Evolutionary conservation across 1,139 yeast species (phyloP), one percentile per base, ranked within the genome.

Genomic region (Geotrichum aggregatum): DNA sequence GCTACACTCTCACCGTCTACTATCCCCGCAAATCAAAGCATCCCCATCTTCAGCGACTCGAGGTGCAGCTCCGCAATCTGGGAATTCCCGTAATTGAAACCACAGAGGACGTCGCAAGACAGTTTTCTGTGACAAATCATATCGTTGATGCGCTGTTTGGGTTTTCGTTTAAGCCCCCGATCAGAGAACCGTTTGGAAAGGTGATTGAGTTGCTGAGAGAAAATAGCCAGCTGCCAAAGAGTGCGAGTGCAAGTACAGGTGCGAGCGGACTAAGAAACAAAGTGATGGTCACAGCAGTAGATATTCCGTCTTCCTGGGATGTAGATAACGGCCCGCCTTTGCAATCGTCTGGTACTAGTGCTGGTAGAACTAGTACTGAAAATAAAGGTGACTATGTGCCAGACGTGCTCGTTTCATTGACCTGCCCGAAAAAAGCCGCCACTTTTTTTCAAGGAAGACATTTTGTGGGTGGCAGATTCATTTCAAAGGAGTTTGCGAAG

Each of bases 291-390:
- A 79, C 87, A 0, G 81, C 95, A 0, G 87, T 92, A 1, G 98
- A 92, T 65, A 82, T 91, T 40, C 98, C 98, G 0, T 85, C 95
- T 0, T 96, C 97, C 0, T 92, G 98, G 98, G 94, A 89, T 65
- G 98, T 92, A 4, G 95, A 92, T 63, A 64, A 76, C 3, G 98
- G 98, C 0, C 36, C 36, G 18, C 14, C n/a, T n/a, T 8, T 24
- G 28, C 62, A n/a, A n/a, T n/a, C n/a, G n/a, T n/a, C n/a, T n/a
- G n/a, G n/a, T n/a, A n/a, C n/a, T n/a, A n/a, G n/a, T n/a, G n/a
- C n/a, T n/a, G n/a, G n/a, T n/a, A n/a, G n/a, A n/a, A n/a, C 28
- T 24, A 24, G 7, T 24, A 10, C 33, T 14, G 24, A 34, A 7
- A 13, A 2, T 26, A 33, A 13, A 6, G 30, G 30, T 18, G 18